Evolutionary conservation across 192 early-diverging fungal genomes (phyloP).

Genomic region (Podila epigama): DNA sequence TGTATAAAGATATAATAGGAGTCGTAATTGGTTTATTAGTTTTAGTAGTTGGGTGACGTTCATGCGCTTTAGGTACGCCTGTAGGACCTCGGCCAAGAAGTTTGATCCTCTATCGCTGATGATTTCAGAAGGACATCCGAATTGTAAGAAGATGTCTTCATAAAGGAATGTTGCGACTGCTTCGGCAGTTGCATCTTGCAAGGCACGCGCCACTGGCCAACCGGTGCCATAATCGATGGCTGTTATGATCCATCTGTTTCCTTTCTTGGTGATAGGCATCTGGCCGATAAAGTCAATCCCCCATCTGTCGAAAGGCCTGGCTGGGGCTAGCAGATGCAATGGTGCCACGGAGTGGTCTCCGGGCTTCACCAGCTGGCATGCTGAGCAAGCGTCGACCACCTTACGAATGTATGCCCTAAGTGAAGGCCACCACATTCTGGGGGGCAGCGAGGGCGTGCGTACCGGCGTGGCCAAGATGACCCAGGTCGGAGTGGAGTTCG

Average conservation of each 20-base stretch:
- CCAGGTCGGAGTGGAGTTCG: not conserved
- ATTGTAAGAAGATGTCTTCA: slow-evolving; percentile 30
- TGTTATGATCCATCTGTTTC: slow-evolving; percentile 20
- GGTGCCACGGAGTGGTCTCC: not conserved
- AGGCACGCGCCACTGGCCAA: slow-evolving; percentile 27
- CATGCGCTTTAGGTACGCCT: slow-evolving; percentile 1
- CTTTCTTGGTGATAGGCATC: not conserved
- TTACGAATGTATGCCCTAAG: not conserved
- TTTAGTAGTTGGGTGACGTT: too few species aligned
- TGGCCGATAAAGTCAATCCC: slow-evolving; percentile 3
- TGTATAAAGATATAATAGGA: too few species aligned
- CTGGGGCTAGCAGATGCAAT: not conserved
- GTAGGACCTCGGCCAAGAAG: slow-evolving; percentile 7
- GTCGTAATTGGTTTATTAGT: too few species aligned
- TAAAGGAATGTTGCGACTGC: slow-evolving; percentile 22
- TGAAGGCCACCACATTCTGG: not conserved
- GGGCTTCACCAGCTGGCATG: slow-evolving; percentile 2
- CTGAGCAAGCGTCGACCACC: not conserved
- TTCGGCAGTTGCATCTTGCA: slow-evolving; percentile 13
- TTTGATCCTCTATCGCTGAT: slow-evolving; percentile 14
- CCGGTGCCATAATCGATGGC: slow-evolving; percentile 40
- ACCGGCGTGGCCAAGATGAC: not conserved
- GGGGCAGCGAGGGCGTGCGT: not conserved
- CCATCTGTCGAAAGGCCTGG: not conserved
- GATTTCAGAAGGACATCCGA: slow-evolving; percentile 28